Evolutionary conservation across 2,329 filamentous ascomycete genomes (phyloP), one percentile per base, ranked within the genome.

Genomic region (Trichoderma gracile): DNA sequence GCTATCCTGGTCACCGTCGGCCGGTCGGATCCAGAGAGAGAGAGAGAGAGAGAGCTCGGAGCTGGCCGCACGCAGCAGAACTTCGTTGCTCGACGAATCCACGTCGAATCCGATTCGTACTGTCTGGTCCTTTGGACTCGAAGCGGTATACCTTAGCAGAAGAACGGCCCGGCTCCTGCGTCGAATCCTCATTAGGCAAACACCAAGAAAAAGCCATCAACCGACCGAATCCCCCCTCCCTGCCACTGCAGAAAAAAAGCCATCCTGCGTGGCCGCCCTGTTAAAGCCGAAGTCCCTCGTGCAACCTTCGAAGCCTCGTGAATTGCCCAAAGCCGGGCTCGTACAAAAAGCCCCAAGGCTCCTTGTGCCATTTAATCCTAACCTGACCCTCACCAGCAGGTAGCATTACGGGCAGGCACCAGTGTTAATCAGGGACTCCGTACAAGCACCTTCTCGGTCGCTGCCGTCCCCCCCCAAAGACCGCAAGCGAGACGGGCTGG

Each of bases 141-240:
- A 30, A 23, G 27, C 47, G 47, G 47, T 33, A 52, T 12, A 33
- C 33, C 33, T 10, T 19, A 21, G 27, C 30, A 49, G 45, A 42
- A 49, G 45, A 42, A 47, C 56, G 56, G 56, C 30, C 56, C 56
- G 56, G 56, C 45, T 59, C 30, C 33, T 59, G 45, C 56, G 49
- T 59, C 56, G 33, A 25, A 59, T 59, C 56, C 56, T 59, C 33
- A 59, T 59, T 46, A 49, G 56, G 56, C 56, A 59, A 59, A 59
- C 56, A 23, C 56, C 56, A 50, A 42, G 17, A 23, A 38, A 59
- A 33, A 55, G 30, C 55, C 55, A 38, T 58, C 55, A 23, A n/a
- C 21, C n/a, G 25, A 33, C 33, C 33, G 33, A 38, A 12, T 3
- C 27, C 38, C 43, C 46, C 33, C 33, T 50, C 33, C 46, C 33